Percentiles rank a stretch among this genome's conserved stretches.
phyloP scores from a whole-genome alignment of 139 green algal genomes.

The Chlamydomonas schloesseri region DNA sequence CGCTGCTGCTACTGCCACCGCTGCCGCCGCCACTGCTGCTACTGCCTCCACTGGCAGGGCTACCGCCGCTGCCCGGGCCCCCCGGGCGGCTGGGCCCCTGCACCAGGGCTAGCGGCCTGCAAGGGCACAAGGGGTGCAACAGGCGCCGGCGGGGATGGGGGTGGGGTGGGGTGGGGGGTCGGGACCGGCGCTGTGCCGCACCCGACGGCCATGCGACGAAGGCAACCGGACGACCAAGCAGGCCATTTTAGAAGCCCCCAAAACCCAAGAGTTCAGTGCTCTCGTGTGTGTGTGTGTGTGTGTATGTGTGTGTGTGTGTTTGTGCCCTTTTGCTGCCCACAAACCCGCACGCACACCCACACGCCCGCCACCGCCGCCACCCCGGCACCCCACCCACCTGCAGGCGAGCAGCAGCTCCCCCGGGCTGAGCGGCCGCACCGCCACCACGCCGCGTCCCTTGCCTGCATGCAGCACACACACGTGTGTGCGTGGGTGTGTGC shows the following conservation, averaged over 20 bases:
- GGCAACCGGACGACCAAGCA: too few species aligned
- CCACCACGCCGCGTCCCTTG: conserved; percentile 23
- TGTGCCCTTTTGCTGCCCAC: too few species aligned
- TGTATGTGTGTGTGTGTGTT: too few species aligned
- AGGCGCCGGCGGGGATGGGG: too few species aligned
- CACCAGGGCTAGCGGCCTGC: conserved; percentile 23
- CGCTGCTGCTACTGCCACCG: background rate
- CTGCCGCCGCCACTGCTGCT: background rate
- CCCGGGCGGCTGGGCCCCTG: background rate
- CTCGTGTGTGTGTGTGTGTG: too few species aligned
- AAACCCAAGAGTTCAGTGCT: too few species aligned
- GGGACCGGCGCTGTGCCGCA: too few species aligned
- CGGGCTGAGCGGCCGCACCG: background rate
- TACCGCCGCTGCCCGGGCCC: background rate
- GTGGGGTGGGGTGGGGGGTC: background rate
- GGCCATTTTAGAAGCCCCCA: too few species aligned
- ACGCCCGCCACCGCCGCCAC: too few species aligned
- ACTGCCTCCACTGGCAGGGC: background rate
- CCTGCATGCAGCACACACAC: background rate
- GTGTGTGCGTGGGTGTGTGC: background rate
- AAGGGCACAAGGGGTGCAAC: too few species aligned
- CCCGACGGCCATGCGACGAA: too few species aligned
- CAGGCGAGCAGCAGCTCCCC: conserved; percentile 26
- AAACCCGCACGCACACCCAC: too few species aligned
- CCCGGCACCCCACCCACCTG: background rate